phyloP scores from a whole-genome alignment of 495 filamentous ascomycete species.

The Xylona heveae region DNA sequence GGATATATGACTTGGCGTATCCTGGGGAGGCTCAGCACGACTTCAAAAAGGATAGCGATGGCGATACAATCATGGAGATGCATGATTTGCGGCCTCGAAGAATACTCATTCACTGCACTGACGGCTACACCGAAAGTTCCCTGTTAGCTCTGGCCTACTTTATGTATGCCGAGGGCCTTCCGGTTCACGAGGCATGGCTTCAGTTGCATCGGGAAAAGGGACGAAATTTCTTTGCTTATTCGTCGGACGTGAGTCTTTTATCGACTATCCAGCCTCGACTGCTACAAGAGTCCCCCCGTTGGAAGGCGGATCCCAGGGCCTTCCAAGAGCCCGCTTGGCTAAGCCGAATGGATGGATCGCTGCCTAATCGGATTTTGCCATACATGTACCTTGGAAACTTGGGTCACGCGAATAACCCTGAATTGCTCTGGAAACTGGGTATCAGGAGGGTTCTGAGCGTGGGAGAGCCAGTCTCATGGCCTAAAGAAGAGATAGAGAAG shows the following conservation, averaged over 20 bases:
- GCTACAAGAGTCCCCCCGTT: slow-evolving; percentile 26
- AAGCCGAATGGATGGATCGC: slow-evolving; percentile 62
- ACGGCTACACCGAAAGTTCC: slow-evolving; percentile 91
- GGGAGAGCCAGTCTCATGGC: slow-evolving; percentile 77
- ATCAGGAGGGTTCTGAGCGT: slow-evolving; percentile 81
- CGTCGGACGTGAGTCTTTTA: slow-evolving; percentile 66
- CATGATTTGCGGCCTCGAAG: slow-evolving; percentile 20
- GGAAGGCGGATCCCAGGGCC: not conserved
- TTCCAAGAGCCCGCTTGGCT: slow-evolving; percentile 53
- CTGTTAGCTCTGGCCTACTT: slow-evolving; percentile 73
- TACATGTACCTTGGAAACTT: slow-evolving; percentile 95
- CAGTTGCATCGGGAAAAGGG: slow-evolving; percentile 56
- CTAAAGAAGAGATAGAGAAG: slow-evolving; percentile 34
- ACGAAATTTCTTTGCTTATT: slow-evolving; percentile 92
- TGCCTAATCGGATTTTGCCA: slow-evolving; percentile 72
- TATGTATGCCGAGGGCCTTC: slow-evolving; percentile 68
- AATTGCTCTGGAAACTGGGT: slow-evolving; percentile 54
- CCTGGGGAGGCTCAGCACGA: slow-evolving; percentile 17
- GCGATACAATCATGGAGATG: slow-evolving; percentile 30
- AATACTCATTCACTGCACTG: slow-evolving; percentile 78
- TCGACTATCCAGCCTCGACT: slow-evolving; percentile 53
- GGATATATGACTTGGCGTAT: slow-evolving; percentile 67
- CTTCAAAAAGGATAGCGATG: slow-evolving; percentile 25
- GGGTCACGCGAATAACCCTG: slow-evolving; percentile 79
- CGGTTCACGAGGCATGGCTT: slow-evolving; percentile 71